Evolutionary conservation across 176 grass and related monocot genomes (phyloP).

Genomic region (Alloteropsis semialata): DNA sequence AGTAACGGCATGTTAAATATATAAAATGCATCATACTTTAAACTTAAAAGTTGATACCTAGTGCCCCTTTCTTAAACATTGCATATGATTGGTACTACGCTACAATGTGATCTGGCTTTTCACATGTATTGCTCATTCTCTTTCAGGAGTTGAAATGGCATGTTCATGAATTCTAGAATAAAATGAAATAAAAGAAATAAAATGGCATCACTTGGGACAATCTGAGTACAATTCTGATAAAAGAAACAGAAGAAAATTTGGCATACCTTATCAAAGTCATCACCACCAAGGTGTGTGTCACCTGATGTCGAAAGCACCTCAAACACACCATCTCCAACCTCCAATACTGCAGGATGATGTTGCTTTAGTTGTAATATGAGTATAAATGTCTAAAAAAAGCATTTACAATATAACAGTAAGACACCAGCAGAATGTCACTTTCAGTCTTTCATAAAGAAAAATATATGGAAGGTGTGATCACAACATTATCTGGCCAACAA

Average conservation of each 20-base stretch:
- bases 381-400: background rate
- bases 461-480: background rate
- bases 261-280: slow-evolving; percentile 65
- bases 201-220: background rate
- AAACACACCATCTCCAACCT: slow-evolving; percentile 69
- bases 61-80: background rate
- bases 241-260: background rate
- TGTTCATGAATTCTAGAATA: background rate
- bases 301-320: slow-evolving; percentile 73
- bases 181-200: background rate
- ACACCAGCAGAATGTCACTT: background rate
- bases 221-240: background rate
- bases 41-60: background rate
- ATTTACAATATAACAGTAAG: background rate
- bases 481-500: background rate
- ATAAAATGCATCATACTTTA: background rate
- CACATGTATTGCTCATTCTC: slow-evolving; percentile 8
- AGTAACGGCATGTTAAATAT: background rate
- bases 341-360: slow-evolving; percentile 41
- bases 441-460: background rate
- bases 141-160: slow-evolving; percentile 6
- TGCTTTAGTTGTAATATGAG: slow-evolving; percentile 1
- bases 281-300: slow-evolving; percentile 66
- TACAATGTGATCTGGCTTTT: background rate
- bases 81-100: background rate